Percentiles rank a stretch among this genome's conserved stretches.
Evolutionary conservation across 2,329 filamentous ascomycete species (phyloP).

Genomic region (Penicillium oxalicum): DNA sequence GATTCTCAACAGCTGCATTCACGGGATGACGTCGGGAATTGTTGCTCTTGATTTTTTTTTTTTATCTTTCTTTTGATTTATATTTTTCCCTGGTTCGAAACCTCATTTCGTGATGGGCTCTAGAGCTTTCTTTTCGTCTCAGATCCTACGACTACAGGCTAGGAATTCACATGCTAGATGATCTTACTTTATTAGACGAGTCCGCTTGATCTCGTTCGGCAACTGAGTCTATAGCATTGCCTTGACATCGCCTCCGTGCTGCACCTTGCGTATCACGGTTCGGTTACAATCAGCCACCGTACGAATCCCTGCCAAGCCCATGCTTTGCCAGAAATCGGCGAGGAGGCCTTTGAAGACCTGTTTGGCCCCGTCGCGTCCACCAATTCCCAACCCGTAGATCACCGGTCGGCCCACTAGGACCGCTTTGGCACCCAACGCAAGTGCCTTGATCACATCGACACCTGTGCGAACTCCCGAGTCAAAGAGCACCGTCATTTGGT

Average conservation of each 20-base stretch:
- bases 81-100: too few species aligned
- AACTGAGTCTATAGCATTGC: conserved; percentile 26
- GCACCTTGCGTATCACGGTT: conserved; percentile 29
- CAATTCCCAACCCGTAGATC: conserved; percentile 53
- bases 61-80: not conserved
- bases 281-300: conserved; percentile 32
- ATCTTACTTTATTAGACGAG: not conserved
- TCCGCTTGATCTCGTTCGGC: not conserved
- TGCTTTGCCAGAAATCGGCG: conserved; percentile 51
- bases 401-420: conserved; percentile 54
- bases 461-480: conserved; percentile 48
- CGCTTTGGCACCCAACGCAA: conserved; percentile 52
- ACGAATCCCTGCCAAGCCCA: conserved; percentile 50
- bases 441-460: conserved; percentile 47
- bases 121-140: too few species aligned
- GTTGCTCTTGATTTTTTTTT: not conserved
- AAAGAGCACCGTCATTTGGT: conserved; percentile 44
- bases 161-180: not conserved
- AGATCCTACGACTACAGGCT: too few species aligned
- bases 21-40: conserved; percentile 11
- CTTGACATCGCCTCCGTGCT: conserved; percentile 32
- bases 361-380: conserved; percentile 51
- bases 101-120: too few species aligned
- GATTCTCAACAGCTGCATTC: conserved; percentile 10
- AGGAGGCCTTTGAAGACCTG: conserved; percentile 47